These are phyloP conservation scores for Fusarium luffae DNA, from an alignment of 2,329 filamentous ascomycete species.

Conservation along the genomic window DNA sequence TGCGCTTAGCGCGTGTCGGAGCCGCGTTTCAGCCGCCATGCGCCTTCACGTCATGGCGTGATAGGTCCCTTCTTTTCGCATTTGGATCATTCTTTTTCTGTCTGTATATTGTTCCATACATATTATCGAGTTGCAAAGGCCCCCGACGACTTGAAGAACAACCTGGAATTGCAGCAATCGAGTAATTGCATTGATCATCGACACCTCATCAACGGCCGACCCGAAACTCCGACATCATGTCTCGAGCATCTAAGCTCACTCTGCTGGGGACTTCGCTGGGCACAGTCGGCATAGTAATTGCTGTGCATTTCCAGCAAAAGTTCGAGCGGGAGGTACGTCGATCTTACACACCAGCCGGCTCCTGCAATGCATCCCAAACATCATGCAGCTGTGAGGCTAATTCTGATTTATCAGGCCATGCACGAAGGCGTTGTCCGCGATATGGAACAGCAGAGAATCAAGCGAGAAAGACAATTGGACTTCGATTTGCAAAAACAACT, in stretches of 20 bases:
- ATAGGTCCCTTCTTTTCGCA: constrained; percentile 22
- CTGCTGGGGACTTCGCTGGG: constrained; percentile 80
- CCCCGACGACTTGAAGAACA: accelerated
- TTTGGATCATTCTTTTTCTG: constrained; percentile 18
- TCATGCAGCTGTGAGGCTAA: constrained; percentile 11
- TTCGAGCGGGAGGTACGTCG: constrained; percentile 80
- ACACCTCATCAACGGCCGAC: neutral
- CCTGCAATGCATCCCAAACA: neutral
- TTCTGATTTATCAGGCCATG: constrained; percentile 75
- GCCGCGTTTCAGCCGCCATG: constrained; percentile 28
- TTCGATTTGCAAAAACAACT: constrained; percentile 91
- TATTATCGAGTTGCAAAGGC: neutral
- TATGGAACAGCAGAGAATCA: constrained; percentile 91
- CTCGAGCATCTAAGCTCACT: constrained; percentile 87
- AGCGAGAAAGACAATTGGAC: constrained; percentile 89
- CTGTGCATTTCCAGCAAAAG: constrained; percentile 91
- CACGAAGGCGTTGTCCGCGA: constrained; percentile 94
- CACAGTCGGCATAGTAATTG: constrained; percentile 78
- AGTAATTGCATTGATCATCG: neutral
- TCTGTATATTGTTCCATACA: neutral
- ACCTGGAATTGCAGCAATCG: neutral
- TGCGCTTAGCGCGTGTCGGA: constrained; percentile 32
- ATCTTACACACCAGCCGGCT: neutral
- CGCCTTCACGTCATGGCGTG: constrained; percentile 36
- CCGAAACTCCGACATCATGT: constrained; percentile 69